Conservation (phyloP, 1,284 basidiomycete species). For the Filobasidium uniguttulatum region DNA sequence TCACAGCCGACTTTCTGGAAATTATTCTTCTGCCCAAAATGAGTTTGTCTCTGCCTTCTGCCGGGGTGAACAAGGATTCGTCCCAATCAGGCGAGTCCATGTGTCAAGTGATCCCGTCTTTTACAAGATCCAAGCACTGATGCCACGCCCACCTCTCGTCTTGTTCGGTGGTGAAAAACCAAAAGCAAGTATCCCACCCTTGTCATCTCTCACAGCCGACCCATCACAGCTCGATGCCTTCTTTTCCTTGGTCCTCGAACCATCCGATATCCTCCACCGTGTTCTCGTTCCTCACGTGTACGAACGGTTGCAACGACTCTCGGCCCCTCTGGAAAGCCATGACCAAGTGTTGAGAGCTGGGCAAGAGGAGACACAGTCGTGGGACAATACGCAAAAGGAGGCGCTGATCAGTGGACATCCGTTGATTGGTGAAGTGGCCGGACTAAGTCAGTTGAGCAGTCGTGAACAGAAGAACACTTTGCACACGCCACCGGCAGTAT, state of each 20-base stretch:
- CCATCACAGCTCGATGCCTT: conserved; percentile 22
- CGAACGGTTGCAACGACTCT: not conserved
- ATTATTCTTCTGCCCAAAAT: no score
- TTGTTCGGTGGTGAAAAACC: no score
- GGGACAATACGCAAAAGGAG: conserved; percentile 49
- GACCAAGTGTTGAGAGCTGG: conserved; percentile 49
- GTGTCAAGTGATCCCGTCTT: no score
- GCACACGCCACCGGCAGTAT: conserved; percentile 24
- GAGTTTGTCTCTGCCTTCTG: no score
- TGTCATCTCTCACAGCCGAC: not conserved
- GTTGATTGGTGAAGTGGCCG: conserved; percentile 62
- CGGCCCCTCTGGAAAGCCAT: conserved; percentile 39
- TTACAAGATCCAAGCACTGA: no score
- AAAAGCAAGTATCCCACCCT: no score
- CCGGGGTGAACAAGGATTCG: no score
- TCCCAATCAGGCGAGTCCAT: no score
- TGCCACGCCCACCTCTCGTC: no score
- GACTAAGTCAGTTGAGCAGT: conserved; percentile 56
- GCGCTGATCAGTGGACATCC: conserved; percentile 70
- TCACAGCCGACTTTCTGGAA: no score
- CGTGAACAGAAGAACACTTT: conserved; percentile 51
- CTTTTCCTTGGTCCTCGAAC: conserved; percentile 53
- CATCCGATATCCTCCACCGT: conserved; percentile 47
- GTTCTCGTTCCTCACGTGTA: conserved; percentile 48
- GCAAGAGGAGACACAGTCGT: conserved; percentile 43